Percentiles rank a stretch among this genome's conserved stretches.
These are phyloP conservation scores for Vararia minispora DNA, from an alignment of 768 basidiomycete species.

Conservation along the genomic window DNA sequence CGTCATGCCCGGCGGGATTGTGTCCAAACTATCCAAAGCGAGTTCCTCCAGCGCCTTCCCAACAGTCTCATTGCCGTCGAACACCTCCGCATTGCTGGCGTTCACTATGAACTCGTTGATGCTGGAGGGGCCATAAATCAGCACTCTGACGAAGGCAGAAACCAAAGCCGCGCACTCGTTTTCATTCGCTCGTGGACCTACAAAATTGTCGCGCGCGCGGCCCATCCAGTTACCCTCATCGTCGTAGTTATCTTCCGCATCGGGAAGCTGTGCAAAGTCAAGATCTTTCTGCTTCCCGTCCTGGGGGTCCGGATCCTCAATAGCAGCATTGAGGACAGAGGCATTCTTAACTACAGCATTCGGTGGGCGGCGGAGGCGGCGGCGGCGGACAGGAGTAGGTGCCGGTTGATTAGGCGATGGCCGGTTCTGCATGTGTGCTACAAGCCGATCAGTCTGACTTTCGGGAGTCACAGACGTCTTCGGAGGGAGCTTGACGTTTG, in stretches of 20 bases:
- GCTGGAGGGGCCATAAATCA: constrained; percentile 19
- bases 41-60: constrained; percentile 45
- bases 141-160: neutral
- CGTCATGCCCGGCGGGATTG: constrained; percentile 45
- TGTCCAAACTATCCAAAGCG: constrained; percentile 34
- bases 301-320: neutral
- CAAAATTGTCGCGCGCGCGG: constrained; percentile 31
- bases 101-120: constrained; percentile 41
- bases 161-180: constrained; percentile 33
- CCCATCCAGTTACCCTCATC: constrained; percentile 37
- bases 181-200: constrained; percentile 33
- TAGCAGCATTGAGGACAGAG: neutral
- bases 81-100: constrained; percentile 46
- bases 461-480: neutral
- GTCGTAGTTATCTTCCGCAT: constrained; percentile 26
- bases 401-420: neutral
- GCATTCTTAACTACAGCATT: neutral
- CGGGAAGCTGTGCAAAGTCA: neutral
- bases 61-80: constrained; percentile 49
- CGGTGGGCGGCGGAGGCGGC: neutral
- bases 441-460: too few relatives aligned
- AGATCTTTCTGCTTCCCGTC: neutral
- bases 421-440: too few relatives aligned
- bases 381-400: neutral
- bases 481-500: constrained; percentile 8